Percentiles rank a stretch among this genome's conserved stretches.
Conservation (phyloP, 805 yeast species). For the Kodamaea nitidulidarum region DNA sequence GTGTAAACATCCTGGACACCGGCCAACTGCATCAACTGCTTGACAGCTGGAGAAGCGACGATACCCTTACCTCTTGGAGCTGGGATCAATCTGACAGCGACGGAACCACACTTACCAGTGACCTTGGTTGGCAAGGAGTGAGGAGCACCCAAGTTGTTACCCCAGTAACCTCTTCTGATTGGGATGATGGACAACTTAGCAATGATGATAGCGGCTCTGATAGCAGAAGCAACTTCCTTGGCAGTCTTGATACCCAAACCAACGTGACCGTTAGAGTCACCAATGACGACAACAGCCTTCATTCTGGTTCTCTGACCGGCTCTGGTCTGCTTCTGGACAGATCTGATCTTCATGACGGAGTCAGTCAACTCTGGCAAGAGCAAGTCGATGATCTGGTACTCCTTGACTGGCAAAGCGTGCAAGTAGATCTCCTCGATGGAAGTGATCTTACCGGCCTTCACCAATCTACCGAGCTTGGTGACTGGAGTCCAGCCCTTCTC, state of each 20-base stretch:
- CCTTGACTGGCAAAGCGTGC: constrained; percentile 99
- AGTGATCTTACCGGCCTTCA: constrained; percentile 96
- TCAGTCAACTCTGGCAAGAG: constrained; percentile 94
- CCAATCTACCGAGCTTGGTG: constrained; percentile 99
- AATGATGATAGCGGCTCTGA: constrained; percentile 98
- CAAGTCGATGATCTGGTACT: constrained; percentile 96
- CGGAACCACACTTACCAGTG: constrained; percentile 99
- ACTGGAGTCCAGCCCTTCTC: constrained; percentile 99
- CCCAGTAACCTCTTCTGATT: constrained; percentile 99
- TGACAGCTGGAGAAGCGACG: constrained; percentile 99
- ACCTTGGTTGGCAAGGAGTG: constrained; percentile 97
- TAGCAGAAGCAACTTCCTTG: constrained; percentile 99
- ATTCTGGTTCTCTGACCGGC: constrained; percentile 99
- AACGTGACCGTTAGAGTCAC: constrained; percentile 99
- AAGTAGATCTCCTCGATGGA: constrained; percentile 97
- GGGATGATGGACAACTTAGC: constrained; percentile 99
- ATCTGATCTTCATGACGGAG: constrained; percentile 99
- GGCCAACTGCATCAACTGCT: constrained; percentile 97
- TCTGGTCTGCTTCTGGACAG: constrained; percentile 99
- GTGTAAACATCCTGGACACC: constrained; percentile 99
- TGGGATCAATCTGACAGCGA: constrained; percentile 96
- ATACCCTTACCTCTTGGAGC: constrained; percentile 99
- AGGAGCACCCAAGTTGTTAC: constrained; percentile 98
- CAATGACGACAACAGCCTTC: constrained; percentile 99
- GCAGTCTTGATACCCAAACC: constrained; percentile 99